Evolutionary conservation across 345 rosid species (phyloP).

Genomic region (Brassica napus): DNA sequence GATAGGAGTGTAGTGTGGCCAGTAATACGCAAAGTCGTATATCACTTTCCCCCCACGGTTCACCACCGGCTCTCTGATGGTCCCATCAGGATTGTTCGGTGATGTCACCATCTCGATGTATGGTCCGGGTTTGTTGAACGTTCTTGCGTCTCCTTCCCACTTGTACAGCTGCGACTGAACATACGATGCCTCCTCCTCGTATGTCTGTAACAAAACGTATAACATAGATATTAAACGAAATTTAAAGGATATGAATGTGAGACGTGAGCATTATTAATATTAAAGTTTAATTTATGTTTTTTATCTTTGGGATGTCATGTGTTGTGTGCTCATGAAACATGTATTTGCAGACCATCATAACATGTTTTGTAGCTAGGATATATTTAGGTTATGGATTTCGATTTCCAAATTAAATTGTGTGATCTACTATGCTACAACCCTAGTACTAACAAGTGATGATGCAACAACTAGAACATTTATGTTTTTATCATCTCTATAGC

Average conservation of each 20-base stretch:
- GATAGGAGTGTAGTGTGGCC: conserved; percentile 85
- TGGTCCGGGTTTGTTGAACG: conserved; percentile 53
- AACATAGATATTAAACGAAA: background rate
- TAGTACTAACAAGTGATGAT: background rate
- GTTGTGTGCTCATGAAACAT: background rate
- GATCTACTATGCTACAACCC: background rate
- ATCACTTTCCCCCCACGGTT: conserved; percentile 56
- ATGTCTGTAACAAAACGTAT: conserved; percentile 48
- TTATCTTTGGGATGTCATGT: background rate
- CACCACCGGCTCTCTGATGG: conserved; percentile 62
- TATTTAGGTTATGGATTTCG: background rate
- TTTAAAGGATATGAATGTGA: background rate
- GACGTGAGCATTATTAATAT: background rate
- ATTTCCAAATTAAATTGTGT: background rate
- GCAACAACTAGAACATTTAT: background rate
- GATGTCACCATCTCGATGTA: conserved; percentile 72
- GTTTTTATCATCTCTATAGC: background rate
- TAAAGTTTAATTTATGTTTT: background rate
- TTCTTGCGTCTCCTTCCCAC: conserved; percentile 81
- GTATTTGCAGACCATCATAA: background rate
- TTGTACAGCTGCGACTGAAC: conserved; percentile 56
- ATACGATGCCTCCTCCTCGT: conserved; percentile 52
- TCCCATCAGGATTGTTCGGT: conserved; percentile 87
- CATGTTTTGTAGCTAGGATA: background rate
- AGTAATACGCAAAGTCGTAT: conserved; percentile 81